Base-by-base conservation (phyloP, 805 yeast genomes). In the Saccharomycopsis fodiens region DNA sequence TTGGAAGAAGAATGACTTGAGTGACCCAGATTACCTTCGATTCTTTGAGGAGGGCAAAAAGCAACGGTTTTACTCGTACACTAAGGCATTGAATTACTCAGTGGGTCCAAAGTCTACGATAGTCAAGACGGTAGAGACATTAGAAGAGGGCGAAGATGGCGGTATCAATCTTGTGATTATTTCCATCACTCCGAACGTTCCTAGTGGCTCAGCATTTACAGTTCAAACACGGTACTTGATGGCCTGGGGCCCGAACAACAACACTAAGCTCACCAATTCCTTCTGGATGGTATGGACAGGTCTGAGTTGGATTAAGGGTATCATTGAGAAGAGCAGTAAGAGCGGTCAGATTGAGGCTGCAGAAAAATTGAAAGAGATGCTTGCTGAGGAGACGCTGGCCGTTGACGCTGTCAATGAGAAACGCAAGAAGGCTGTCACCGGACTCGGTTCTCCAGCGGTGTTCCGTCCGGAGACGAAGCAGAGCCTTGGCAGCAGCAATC, bases 91-190 rank as follows among this genome's bases (percentile, higher is more conserved):
- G 46, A 78, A 79, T 43, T 88, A 76, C 44, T 75, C 96, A 1
- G 78, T 93, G 31, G 98, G 98, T 0, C 98, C 98, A 10, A 88
- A 86, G 56, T 86, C 91, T 20, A 89, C 99, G 2, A 78, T 65
- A n/a, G 78, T 75, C 13, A 76, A 78, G 27, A 70, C 68, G 4
- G 63, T 61, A 2, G 96, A 88, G 54, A 65, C 70, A 0, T 68
- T 85, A 17, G 74, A 78, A 37, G 29, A 46, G 16, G 82, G 85
- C 55, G 67, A 69, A 42, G 65, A 73, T 3, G 67, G 69, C 15
- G 72, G 72, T 52, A 74, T 86, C 29, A 72, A 78, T 48, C 78
- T 87, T 1, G 64, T 78, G 2, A 77, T 80, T 35, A 68, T 75
- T 1, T 78, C 91, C 0, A 68, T 66, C 35, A 89, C 98, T 0